Conservation (phyloP, 257 asterid genomes). For the Handroanthus guayacan region DNA sequence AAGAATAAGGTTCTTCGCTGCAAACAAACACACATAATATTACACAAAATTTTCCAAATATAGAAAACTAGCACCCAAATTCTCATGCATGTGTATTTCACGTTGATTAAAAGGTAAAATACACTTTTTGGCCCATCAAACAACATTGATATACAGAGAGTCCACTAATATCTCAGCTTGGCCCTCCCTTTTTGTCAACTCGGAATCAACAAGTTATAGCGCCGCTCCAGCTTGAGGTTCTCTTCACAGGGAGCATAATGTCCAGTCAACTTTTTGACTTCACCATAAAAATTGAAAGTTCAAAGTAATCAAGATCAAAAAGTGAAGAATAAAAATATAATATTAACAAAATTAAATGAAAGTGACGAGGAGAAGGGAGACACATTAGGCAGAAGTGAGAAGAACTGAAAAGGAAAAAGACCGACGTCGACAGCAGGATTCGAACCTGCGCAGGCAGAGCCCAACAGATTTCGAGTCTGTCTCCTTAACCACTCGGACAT, state of each 20-base stretch:
- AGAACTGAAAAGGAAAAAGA: neutral
- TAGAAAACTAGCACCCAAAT: too few species aligned
- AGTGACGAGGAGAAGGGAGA: neutral
- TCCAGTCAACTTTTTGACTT: constrained; percentile 35
- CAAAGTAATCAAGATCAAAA: neutral
- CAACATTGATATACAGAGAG: too few species aligned
- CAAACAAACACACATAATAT: too few species aligned
- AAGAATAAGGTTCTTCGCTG: too few species aligned
- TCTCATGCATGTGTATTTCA: too few species aligned
- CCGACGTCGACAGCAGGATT: constrained; percentile 62
- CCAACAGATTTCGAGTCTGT: constrained; percentile 83
- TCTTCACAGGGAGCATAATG: constrained; percentile 42
- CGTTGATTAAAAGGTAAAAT: too few species aligned
- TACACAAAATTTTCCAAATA: too few species aligned
- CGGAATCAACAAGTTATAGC: too few species aligned
- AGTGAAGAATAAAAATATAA: neutral
- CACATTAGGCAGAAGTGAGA: neutral
- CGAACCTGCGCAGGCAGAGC: constrained; percentile 70
- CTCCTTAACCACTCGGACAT: constrained; percentile 98
- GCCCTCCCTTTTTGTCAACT: too few species aligned
- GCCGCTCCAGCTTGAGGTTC: neutral
- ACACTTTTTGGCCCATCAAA: too few species aligned
- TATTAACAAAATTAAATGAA: neutral
- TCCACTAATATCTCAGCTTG: too few species aligned
- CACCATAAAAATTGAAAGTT: constrained; percentile 12